Evolutionary conservation across 805 yeast species (phyloP), one percentile per base, ranked within the genome.

Genomic region (Pichia gijzeniarum): DNA sequence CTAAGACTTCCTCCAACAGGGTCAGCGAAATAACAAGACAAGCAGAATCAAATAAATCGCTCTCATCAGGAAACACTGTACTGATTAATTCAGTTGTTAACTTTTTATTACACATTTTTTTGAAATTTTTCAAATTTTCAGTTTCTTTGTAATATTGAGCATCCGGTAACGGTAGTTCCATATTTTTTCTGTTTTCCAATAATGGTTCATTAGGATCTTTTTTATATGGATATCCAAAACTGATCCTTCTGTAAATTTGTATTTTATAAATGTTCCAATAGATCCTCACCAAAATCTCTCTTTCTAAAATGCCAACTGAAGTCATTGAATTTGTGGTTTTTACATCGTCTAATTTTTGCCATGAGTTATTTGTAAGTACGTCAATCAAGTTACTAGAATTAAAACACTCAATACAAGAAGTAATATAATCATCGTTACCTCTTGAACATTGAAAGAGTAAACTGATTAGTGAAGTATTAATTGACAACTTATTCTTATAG

Each of bases 211-310:
- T 25, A 19, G 17, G 30, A 6, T 35, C 44, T n/a, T 18, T 41
- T 5, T 49, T 45, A 47, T 61, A 68, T n/a, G 73, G 72, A 40
- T 55, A 56, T 1, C 71, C 72, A 49, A 60, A 53, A 50, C 61
- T 59, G 21, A 65, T 45, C 48, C 72, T 57, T 21, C 65, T 45
- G 44, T 58, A 64, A 12, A 60, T 61, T 43, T 63, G 61, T 40
- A 63, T 51, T 46, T 62, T 64, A 67, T 68, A 71, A 6, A 63
- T 58, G 5, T 62, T 60, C 74, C 74, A 71, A 12, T 69, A 48
- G 3, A 63, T 50, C 47, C 73, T 53, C 8, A 65, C 43, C 33
- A 59, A 44, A 39, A 59, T 54, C 44, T 69, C 71, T 37, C 70
- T 58, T 30, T 60, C 62, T 8, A 61, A 41, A n/a, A 45, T 20